Conservation (phyloP, 345 rosid species). For the Rhodamnia argentea region DNA sequence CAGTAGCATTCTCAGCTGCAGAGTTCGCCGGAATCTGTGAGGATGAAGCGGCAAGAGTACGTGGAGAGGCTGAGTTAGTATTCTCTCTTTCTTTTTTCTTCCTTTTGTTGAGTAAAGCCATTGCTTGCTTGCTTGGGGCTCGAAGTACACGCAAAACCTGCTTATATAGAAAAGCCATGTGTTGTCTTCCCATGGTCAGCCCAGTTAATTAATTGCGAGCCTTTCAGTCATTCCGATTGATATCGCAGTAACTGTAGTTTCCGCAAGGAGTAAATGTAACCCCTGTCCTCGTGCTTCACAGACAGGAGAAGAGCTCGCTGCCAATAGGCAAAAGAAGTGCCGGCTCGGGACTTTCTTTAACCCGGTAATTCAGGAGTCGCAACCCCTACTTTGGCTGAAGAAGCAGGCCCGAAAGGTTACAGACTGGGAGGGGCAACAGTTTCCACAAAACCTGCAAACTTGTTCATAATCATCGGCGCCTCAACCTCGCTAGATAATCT, state of each 20-base stretch:
- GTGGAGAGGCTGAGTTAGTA: neutral
- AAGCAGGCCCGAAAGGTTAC: constrained; percentile 17
- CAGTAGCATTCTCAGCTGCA: constrained; percentile 15
- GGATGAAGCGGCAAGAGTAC: neutral
- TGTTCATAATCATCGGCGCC: constrained; percentile 7
- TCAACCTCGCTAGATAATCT: constrained; percentile 27
- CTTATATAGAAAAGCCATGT: neutral
- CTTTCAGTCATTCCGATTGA: neutral
- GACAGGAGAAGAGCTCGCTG: constrained; percentile 11
- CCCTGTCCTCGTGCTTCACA: neutral
- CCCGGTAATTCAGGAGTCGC: constrained; percentile 7
- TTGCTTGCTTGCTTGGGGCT: neutral
- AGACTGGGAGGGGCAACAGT: constrained; percentile 25
- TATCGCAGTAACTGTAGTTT: neutral
- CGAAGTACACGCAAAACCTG: neutral
- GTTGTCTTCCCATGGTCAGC: neutral
- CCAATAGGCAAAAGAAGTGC: constrained; percentile 14
- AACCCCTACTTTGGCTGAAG: constrained; percentile 20
- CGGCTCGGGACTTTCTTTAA: constrained; percentile 15
- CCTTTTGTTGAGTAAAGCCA: neutral
- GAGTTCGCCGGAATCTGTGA: constrained; percentile 6
- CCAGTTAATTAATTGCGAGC: neutral
- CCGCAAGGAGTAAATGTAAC: neutral
- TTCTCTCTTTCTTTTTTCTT: neutral
- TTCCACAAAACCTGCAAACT: constrained; percentile 22